Evolutionary conservation across 768 basidiomycete genomes (phyloP), one percentile per base, ranked within the genome.

Genomic region (Pleurotus eryngii): DNA sequence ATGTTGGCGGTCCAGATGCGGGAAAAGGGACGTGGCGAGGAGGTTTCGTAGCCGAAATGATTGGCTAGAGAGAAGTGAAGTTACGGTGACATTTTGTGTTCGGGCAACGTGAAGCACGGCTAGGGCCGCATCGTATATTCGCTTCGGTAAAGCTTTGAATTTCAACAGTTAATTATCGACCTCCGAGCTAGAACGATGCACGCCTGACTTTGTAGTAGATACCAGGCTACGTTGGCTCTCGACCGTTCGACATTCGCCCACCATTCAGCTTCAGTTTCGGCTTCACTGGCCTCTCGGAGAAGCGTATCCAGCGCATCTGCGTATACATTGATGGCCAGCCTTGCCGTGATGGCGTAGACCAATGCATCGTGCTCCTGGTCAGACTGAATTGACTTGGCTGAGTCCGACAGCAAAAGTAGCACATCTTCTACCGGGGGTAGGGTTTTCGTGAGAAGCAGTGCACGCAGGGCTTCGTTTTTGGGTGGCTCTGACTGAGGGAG

Each of bases 191-290:
- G 26, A 49, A 38, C 37, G 24, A 56, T 57, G 8, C 22, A 6
- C 48, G 45, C 55, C 86, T 63, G 65, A 95, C 92, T 90, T 74
- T 95, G 90, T 1, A 95, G 60, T 24, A 95, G 75, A 69, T 89
- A 93, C 65, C 81, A 72, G 3, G 79, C 78, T 8, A 87, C 77
- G 17, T 76, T 79, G 51, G 71, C 61, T 24, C 75, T 65, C 3
- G 89, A 92, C 30, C 83, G 78, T 60, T 87, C 85, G 42, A 89
- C 68, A 26, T 84, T 80, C 14, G 80, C 78, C 95, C 95, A 98
- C 89, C 90, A 97, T 46, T 89, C 83, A 17, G 90, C 84, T 64
- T 94, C 91, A 5, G 77, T 70, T 63, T 95, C 92, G 11, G 86
- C 82, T 35, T 83, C 69, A 7, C 82, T 75, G 1, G 94, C 90